phyloP scores from a whole-genome alignment of 345 rosid species.

The Punica granatum region DNA sequence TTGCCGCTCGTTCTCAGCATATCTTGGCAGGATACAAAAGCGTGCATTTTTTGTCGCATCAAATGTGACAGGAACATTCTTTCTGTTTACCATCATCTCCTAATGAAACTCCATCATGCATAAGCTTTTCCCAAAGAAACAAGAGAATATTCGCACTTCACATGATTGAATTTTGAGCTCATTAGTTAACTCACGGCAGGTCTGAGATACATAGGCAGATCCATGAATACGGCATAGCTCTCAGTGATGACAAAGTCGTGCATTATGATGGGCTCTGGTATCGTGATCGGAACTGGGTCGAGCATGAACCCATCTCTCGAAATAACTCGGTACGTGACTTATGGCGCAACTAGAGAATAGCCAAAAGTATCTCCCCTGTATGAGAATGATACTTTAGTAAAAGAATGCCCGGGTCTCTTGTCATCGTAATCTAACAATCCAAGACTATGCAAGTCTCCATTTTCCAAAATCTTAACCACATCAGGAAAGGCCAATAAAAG shows the following conservation, averaged over 20 bases:
- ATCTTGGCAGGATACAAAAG: conserved; percentile 87
- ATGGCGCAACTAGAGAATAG: conserved; percentile 61
- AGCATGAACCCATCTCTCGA: conserved; percentile 85
- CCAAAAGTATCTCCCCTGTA: conserved; percentile 95
- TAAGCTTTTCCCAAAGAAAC: neutral
- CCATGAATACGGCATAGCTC: conserved; percentile 84
- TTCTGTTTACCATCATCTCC: conserved; percentile 88
- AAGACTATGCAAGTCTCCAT: conserved; percentile 91
- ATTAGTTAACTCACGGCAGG: conserved; percentile 15
- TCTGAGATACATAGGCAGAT: conserved; percentile 77
- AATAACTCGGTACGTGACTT: conserved; percentile 80
- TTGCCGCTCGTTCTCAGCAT: conserved; percentile 68
- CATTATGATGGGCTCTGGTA: conserved; percentile 80
- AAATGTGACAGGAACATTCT: conserved; percentile 58
- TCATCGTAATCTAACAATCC: conserved; percentile 89
- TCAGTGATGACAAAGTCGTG: conserved; percentile 96
- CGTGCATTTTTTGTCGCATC: conserved; percentile 75
- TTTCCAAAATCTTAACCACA: conserved; percentile 76
- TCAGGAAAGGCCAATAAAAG: conserved; percentile 30
- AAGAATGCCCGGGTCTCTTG: conserved; percentile 79
- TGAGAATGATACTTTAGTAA: conserved; percentile 66
- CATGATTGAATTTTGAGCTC: too few relatives aligned
- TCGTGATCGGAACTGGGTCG: conserved; percentile 77
- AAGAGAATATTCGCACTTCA: neutral
- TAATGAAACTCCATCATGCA: neutral